Base-by-base conservation (phyloP, 2,329 filamentous ascomycete genomes). In the Elsinoe batatas region DNA sequence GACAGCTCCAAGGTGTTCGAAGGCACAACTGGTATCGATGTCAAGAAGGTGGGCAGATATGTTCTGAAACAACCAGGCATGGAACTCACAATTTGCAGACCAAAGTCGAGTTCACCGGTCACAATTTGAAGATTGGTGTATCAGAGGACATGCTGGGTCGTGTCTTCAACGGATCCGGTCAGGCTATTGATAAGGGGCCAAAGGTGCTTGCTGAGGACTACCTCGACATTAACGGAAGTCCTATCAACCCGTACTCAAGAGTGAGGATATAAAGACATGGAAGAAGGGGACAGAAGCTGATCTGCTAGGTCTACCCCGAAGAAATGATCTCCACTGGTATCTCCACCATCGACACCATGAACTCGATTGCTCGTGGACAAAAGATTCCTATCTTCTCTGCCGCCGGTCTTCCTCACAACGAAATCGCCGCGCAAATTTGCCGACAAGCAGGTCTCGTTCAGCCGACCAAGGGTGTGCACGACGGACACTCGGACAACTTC, bases 261-360 rank as follows among this genome's bases (percentile, higher is more conserved):
- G 91, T 94, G 80, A 65, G 82, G 68, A 53, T 11, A 32, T 12
- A 8, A 11, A n/a, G 11, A 17, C 57, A 20, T 43, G 56, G 50
- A 58, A 11, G 3, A 22, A 8, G 5, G 36, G 11, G 8, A 20
- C 13, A 15, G 54, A 35, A 40, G 15, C 42, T 42, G 32, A 30
- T 42, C 36, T 20, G 18, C 20, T 61, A 94, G 89, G 88, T 95
- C 64, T 98, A 98, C 71, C 93, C 93, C 67, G 93, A 98, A 77
- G 94, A 98, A 76, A 98, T 98, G 91, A 97, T 98, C 67, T 93
- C 91, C 35, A 98, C 93, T 47, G 93, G 93, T 83, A 98, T 98
- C 72, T 97, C 91, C 60, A 91, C 93, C 69, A 97, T 98, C 68
- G 91, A 97, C 71, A 95, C 91, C 59, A 97, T 97, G 91, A 80